phyloP scores from a whole-genome alignment of 2,329 filamentous ascomycete species.

The Coniochaeta sp. region DNA sequence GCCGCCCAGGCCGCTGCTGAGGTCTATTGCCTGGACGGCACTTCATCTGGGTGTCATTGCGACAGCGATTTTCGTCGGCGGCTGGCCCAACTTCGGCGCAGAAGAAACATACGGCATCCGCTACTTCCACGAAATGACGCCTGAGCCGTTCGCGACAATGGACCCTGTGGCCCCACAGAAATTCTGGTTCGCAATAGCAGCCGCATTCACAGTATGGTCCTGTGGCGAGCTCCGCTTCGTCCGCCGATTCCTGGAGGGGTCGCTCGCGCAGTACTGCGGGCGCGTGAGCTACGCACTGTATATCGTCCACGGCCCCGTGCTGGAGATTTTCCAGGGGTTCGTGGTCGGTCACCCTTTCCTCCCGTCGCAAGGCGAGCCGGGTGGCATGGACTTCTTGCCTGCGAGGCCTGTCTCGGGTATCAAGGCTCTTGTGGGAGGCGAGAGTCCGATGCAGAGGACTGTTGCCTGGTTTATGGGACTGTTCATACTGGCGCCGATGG shows the following conservation, averaged over 20 bases:
- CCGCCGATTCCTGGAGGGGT: constrained; percentile 33
- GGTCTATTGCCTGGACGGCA: constrained; percentile 6
- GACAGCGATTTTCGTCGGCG: constrained; percentile 25
- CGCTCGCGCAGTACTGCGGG: constrained; percentile 46
- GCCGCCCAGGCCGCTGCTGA: background rate
- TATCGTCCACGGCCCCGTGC: constrained; percentile 45
- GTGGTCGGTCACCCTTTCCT: constrained; percentile 18
- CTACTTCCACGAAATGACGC: constrained; percentile 22
- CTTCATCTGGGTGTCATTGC: constrained; percentile 19
- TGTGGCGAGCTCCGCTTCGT: constrained; percentile 25
- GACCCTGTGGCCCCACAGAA: constrained; percentile 24
- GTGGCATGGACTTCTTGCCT: constrained; percentile 11
- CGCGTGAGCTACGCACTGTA: constrained; percentile 51
- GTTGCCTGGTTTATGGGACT: constrained; percentile 30
- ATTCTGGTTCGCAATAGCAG: constrained; percentile 28
- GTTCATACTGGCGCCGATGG: constrained; percentile 21
- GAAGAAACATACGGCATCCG: constrained; percentile 24
- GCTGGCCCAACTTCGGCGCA: constrained; percentile 30
- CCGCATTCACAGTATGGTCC: constrained; percentile 27
- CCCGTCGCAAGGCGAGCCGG: constrained; percentile 14
- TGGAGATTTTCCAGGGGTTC: constrained; percentile 27
- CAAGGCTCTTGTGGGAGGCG: constrained; percentile 23
- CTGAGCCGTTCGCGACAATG: constrained; percentile 22
- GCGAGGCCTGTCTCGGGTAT: constrained; percentile 17
- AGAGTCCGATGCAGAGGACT: constrained; percentile 19